A percentile compares a stretch with the other conserved stretches of the same genome.
Evolutionary conservation across 202 grass and related monocot species (phyloP).

Genomic region (Brachypodium distachyon): DNA sequence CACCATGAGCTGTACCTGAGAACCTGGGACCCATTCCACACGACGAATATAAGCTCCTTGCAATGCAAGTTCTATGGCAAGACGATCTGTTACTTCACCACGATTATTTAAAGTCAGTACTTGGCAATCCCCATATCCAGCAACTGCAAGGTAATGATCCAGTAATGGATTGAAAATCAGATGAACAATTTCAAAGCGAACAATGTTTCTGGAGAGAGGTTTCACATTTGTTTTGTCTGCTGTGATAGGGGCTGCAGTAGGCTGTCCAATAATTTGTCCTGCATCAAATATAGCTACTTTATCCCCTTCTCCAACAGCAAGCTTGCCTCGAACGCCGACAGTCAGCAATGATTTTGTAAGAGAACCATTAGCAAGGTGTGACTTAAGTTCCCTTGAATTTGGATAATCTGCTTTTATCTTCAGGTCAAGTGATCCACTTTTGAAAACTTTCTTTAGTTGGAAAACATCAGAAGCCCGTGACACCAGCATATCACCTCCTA

Average conservation of each 20-base stretch:
- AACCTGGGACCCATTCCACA: constrained; percentile 90
- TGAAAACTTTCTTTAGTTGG: constrained; percentile 90
- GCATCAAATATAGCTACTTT: constrained; percentile 93
- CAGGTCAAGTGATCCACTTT: constrained; percentile 89
- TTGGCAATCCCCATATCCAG: constrained; percentile 89
- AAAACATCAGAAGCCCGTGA: constrained; percentile 59
- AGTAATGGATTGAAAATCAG: constrained; percentile 74
- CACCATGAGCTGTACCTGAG: constrained; percentile 90
- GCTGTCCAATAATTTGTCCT: constrained; percentile 94
- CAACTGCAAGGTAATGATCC: constrained; percentile 85
- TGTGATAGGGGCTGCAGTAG: constrained; percentile 62
- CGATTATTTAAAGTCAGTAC: constrained; percentile 91
- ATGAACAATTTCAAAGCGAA: constrained; percentile 96
- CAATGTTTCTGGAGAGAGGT: constrained; percentile 86
- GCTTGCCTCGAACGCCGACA: constrained; percentile 70
- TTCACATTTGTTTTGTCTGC: constrained; percentile 97
- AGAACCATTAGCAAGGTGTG: constrained; percentile 69
- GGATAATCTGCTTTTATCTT: constrained; percentile 97
- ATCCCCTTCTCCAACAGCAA: constrained; percentile 99
- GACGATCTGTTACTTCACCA: constrained; percentile 89
- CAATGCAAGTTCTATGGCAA: constrained; percentile 94
- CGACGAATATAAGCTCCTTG: constrained; percentile 84
- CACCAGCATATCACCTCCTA: constrained; percentile 66
- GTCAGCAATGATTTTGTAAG: constrained; percentile 80
- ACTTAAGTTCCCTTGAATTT: constrained; percentile 89